A percentile compares a stretch with the other conserved stretches of the same genome.
Evolutionary conservation across 2,329 filamentous ascomycete genomes (phyloP).

Genomic region (Endoconidiophora polonica): DNA sequence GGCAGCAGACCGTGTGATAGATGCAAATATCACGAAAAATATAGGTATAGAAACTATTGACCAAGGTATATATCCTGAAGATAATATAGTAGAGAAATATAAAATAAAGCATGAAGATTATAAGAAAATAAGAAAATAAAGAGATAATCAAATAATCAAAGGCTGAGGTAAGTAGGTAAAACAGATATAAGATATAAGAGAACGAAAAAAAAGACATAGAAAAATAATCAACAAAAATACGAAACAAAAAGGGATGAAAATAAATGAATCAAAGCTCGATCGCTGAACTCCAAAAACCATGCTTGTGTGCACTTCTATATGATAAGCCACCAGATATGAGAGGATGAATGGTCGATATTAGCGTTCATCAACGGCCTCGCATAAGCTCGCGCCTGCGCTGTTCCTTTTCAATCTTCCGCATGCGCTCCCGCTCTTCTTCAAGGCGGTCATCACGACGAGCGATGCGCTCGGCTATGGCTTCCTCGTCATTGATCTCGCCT

Average conservation of each 20-base stretch:
- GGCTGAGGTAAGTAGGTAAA: not conserved
- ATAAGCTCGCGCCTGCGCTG: constrained; percentile 29
- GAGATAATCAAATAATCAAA: constrained; percentile 2
- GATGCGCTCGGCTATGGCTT: constrained; percentile 41
- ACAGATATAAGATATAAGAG: not conserved
- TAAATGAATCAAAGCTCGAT: not conserved
- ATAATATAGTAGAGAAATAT: not conserved
- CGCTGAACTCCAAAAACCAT: not conserved
- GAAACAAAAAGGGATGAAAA: not conserved
- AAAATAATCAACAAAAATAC: not conserved
- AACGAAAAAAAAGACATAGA: not conserved
- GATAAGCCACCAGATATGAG: not conserved
- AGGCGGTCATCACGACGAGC: constrained; percentile 52
- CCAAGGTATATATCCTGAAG: too few species aligned
- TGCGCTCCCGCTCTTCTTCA: constrained; percentile 44
- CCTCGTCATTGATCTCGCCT: constrained; percentile 58
- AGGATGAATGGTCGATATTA: not conserved
- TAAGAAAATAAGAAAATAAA: not conserved
- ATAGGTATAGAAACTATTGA: too few species aligned
- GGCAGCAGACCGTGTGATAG: too few species aligned
- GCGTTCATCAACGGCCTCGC: not conserved
- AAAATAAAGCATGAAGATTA: not conserved
- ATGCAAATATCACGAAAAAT: too few species aligned
- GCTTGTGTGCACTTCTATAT: constrained; percentile 1
- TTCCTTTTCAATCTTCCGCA: constrained; percentile 45